Evolutionary conservation across 2,329 filamentous ascomycete species (phyloP).

Genomic region (Westerdykella aurantiaca): DNA sequence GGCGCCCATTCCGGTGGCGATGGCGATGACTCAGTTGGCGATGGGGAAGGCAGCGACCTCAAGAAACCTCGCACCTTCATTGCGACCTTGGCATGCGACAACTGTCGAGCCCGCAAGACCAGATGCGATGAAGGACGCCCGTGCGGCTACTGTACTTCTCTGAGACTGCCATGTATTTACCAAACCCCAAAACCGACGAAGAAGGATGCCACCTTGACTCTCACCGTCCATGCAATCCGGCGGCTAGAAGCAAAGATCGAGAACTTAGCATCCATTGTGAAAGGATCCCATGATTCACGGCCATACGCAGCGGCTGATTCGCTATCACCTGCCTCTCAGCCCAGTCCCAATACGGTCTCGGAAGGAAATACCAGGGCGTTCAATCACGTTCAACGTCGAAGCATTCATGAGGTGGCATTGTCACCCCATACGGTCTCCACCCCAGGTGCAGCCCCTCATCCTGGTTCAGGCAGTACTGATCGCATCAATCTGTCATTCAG

Average conservation of each 20-base stretch:
- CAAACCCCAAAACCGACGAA: constrained; percentile 51
- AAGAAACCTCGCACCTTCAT: constrained; percentile 35
- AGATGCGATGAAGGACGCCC: constrained; percentile 52
- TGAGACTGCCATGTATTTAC: constrained; percentile 48
- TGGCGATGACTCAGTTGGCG: constrained; percentile 6
- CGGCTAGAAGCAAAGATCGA: constrained; percentile 51
- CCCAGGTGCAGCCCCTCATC: constrained; percentile 19
- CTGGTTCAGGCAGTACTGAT: constrained; percentile 12
- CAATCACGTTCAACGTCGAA: constrained; percentile 14
- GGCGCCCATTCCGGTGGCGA: constrained; percentile 16
- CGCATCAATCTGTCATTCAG: constrained; percentile 45
- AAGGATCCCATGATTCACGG: constrained; percentile 12
- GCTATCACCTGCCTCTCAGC: constrained; percentile 25
- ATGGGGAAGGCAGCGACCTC: constrained; percentile 19
- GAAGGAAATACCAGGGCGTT: constrained; percentile 2
- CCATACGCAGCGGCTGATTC: constrained; percentile 15
- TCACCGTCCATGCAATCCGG: constrained; percentile 52
- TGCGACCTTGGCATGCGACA: constrained; percentile 46
- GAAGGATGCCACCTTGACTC: constrained; percentile 50
- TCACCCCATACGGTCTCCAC: constrained; percentile 25
- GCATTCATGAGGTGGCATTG: constrained; percentile 18
- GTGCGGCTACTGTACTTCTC: constrained; percentile 48
- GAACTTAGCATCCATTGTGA: constrained; percentile 39
- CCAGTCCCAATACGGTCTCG: constrained; percentile 16
- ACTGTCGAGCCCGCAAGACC: constrained; percentile 50